Evolutionary conservation across 805 yeast genomes (phyloP).

Genomic region (Pichia insulana): DNA sequence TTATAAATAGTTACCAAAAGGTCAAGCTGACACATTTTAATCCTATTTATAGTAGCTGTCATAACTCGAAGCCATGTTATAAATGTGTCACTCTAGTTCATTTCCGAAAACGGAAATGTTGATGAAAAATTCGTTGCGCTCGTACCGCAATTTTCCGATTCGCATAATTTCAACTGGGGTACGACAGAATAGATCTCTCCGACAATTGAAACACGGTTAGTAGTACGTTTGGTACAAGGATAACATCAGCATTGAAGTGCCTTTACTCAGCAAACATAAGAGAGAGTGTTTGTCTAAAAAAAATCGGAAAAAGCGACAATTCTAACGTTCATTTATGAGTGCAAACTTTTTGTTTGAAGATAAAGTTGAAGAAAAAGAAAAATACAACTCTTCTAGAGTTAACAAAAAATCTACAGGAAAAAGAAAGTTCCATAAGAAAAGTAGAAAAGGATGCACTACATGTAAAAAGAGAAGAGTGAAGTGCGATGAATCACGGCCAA

Average conservation of each 20-base stretch:
- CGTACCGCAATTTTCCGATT: too few relatives aligned
- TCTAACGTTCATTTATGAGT: neutral
- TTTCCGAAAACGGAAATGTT: too few relatives aligned
- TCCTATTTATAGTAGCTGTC: too few relatives aligned
- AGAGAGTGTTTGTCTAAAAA: too few relatives aligned
- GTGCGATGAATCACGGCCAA: slow-evolving; percentile 82
- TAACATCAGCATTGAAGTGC: too few relatives aligned
- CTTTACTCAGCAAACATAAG: too few relatives aligned
- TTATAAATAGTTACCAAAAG: neutral
- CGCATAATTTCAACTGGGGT: neutral
- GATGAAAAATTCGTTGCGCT: too few relatives aligned
- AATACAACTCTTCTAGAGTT: slow-evolving; percentile 18
- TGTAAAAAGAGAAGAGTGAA: slow-evolving; percentile 87
- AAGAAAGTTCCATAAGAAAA: slow-evolving; percentile 82
- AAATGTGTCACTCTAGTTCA: too few relatives aligned
- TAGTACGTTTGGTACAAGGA: too few relatives aligned
- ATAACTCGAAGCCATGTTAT: too few relatives aligned
- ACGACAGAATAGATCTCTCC: neutral
- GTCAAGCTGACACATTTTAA: neutral
- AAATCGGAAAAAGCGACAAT: too few relatives aligned
- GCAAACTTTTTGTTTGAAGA: neutral
- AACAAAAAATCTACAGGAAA: slow-evolving; percentile 48
- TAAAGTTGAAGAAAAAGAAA: neutral
- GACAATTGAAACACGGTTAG: too few relatives aligned
- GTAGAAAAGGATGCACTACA: slow-evolving; percentile 81